Base-by-base conservation (phyloP, 2,329 filamentous ascomycete genomes). In the Colletotrichum sp. region DNA sequence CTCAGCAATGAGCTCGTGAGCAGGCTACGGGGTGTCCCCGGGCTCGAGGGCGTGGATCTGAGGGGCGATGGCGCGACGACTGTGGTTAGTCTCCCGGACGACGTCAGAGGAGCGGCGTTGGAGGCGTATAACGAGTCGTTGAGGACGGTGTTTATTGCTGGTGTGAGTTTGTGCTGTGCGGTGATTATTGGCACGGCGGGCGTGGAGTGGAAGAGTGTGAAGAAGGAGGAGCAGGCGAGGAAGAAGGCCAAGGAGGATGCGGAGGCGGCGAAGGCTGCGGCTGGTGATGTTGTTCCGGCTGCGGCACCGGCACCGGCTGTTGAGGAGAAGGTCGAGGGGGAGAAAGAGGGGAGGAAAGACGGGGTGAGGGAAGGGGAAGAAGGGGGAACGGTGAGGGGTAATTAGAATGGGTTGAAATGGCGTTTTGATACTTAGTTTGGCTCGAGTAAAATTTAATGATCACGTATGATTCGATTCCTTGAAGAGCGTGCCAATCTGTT, bases 91-190 rank as follows among this genome's bases (percentile, higher is more conserved):
- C 78, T 84, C 16, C 80, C 81, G 26, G 80, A 72, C 7, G 62
- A 72, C 34, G 67, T 80, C 48, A 77, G 69, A 48, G 52, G 64
- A 1, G 48, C 69, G 1, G 80, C 80, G 15, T 75, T 86, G 48
- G 22, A 71, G 1, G 91, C 88, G 0, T 95, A 95, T 84, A 95
- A 94, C 80, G 81, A 86, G 28, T 87, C 92, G 0, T 82, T 95
- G 48, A 88, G 88, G 3, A 84, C 88, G 74, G 89, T 89, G 1
- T 95, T 93, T 80, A 89, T 91, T 76, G 90, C 94, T 10, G 89
- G 88, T 3, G 84, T 93, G 9, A 88, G 90, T 3, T 84, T 92
- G 80, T 86, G 88, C 1, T 85, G 85, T 9, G 72, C 93, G 10
- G 89, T 87, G 6, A 85, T 93, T 16, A 48, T 93, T 9, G 92